These are phyloP conservation scores for Candida succiphila DNA, from an alignment of 805 yeast species.

Conservation along the genomic window DNA sequence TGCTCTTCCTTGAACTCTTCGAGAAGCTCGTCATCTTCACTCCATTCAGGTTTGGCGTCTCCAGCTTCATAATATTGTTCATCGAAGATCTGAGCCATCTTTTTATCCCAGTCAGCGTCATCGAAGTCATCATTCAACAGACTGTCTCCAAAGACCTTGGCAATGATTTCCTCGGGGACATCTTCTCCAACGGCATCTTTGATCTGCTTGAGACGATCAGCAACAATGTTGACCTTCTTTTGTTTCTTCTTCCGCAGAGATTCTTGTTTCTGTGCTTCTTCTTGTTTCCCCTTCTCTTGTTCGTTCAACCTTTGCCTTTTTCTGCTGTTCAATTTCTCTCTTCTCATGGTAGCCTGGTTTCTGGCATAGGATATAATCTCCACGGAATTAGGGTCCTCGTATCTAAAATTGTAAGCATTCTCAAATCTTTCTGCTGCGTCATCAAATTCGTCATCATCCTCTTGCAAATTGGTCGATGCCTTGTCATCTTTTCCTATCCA, in stretches of 20 bases:
- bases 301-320: slow-evolving; percentile 74
- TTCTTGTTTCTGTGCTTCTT: slow-evolving; percentile 44
- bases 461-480: slow-evolving; percentile 29
- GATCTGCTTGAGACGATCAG: slow-evolving; percentile 59
- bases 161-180: slow-evolving; percentile 46
- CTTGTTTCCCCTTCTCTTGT: slow-evolving; percentile 41
- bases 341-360: slow-evolving; percentile 82
- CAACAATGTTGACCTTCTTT: slow-evolving; percentile 64
- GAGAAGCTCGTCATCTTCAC: slow-evolving; percentile 46
- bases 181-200: slow-evolving; percentile 62
- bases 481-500: slow-evolving; percentile 70
- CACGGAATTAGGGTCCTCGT: slow-evolving; percentile 83
- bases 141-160: slow-evolving; percentile 61
- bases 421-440: slow-evolving; percentile 88
- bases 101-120: slow-evolving; percentile 82
- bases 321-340: slow-evolving; percentile 65
- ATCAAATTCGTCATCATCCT: slow-evolving; percentile 81
- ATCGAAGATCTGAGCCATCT: slow-evolving; percentile 76
- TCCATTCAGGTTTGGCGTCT: slow-evolving; percentile 53
- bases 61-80: slow-evolving; percentile 68
- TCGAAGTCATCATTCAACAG: slow-evolving; percentile 83
- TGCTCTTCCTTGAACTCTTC: slow-evolving; percentile 19
- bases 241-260: slow-evolving; percentile 63
- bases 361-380: slow-evolving; percentile 94
- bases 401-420: slow-evolving; percentile 88